Evolutionary conservation across 2,329 filamentous ascomycete species (phyloP).

Genomic region (Fusarium floridanum): DNA sequence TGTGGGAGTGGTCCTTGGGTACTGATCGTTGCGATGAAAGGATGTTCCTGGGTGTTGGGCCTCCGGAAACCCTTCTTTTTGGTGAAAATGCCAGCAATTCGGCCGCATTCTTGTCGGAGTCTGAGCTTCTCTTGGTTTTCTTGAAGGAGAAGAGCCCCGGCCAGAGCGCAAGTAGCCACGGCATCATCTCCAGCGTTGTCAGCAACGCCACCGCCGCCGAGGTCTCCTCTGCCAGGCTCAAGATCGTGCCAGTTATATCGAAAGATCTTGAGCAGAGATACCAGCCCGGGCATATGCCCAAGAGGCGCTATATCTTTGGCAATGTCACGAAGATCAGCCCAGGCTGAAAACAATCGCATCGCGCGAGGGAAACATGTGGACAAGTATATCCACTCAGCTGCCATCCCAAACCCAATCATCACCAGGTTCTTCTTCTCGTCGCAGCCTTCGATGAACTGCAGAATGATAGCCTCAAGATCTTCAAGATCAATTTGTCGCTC

Average conservation of each 20-base stretch:
- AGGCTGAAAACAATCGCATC: slow-evolving; percentile 27
- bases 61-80: slow-evolving; percentile 4
- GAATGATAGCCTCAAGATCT: slow-evolving; percentile 2
- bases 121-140: slow-evolving; percentile 15
- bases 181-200: slow-evolving; percentile 37
- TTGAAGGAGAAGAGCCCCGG: background rate
- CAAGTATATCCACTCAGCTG: slow-evolving; percentile 31
- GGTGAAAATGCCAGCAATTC: background rate
- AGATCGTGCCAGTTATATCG: slow-evolving; percentile 22
- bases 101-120: slow-evolving; percentile 18
- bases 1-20: slow-evolving; percentile 3
- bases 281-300: slow-evolving; percentile 1
- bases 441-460: slow-evolving; percentile 13
- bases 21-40: slow-evolving; percentile 12
- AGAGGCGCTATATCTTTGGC: slow-evolving; percentile 17
- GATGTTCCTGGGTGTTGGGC: background rate
- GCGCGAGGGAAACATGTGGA: slow-evolving; percentile 4
- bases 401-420: slow-evolving; percentile 21
- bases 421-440: background rate
- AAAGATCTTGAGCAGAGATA: background rate
- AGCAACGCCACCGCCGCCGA: background rate
- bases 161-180: slow-evolving; percentile 20
- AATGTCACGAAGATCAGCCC: slow-evolving; percentile 30
- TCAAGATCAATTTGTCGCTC: background rate
- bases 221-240: background rate